A percentile compares a stretch with the other conserved stretches of the same genome.
These are phyloP conservation scores for Colletotrichum sansevieriae DNA, from an alignment of 2,329 filamentous ascomycete species.

Conservation along the genomic window DNA sequence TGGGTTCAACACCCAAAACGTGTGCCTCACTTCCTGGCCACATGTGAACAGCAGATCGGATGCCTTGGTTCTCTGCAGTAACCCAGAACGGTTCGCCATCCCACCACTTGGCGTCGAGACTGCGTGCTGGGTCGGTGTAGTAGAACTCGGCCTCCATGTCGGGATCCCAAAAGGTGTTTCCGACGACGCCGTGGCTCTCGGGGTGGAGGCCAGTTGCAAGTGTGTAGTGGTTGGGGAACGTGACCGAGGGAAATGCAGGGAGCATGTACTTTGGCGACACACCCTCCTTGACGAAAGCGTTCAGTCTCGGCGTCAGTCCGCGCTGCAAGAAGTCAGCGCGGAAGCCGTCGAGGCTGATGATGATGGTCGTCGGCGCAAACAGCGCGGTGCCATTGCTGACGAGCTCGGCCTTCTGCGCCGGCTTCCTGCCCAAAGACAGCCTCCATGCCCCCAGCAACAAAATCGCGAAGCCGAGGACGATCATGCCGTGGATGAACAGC, in stretches of 20 bases:
- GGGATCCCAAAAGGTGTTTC: conserved; percentile 96
- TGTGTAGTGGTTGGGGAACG: conserved; percentile 97
- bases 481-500: conserved; percentile 65
- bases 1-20: conserved; percentile 80
- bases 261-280: conserved; percentile 93
- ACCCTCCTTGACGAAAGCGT: conserved; percentile 82
- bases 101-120: conserved; percentile 94
- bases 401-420: conserved; percentile 50
- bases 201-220: conserved; percentile 93
- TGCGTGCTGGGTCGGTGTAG: conserved; percentile 82
- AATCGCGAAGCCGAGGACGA: conserved; percentile 67
- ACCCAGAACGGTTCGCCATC: conserved; percentile 93
- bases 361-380: conserved; percentile 91
- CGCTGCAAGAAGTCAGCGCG: conserved; percentile 92
- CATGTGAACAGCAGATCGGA: conserved; percentile 92
- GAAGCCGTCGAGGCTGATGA: conserved; percentile 96
- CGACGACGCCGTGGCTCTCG: conserved; percentile 91
- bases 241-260: conserved; percentile 95
- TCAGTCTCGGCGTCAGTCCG: conserved; percentile 85
- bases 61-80: conserved; percentile 85
- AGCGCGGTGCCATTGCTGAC: conserved; percentile 87
- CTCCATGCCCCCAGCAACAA: conserved; percentile 71
- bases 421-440: conserved; percentile 62
- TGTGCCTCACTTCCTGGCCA: conserved; percentile 97
- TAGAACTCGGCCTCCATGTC: conserved; percentile 82